Percentiles rank a stretch among this genome's conserved stretches.
phyloP scores from a whole-genome alignment of 2,329 filamentous ascomycete genomes.

The Cercospora sp. region DNA sequence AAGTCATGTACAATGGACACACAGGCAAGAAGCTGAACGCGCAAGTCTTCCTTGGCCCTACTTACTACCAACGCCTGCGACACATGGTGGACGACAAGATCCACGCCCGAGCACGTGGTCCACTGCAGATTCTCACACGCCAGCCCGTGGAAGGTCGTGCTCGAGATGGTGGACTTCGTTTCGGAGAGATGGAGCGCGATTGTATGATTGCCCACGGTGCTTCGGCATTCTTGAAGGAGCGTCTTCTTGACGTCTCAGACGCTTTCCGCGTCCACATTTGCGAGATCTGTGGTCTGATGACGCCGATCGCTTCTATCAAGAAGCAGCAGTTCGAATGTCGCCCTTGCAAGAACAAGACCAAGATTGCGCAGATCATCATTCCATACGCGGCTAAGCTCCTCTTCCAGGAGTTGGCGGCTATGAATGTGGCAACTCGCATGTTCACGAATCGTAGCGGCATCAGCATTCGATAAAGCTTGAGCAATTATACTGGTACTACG shows the following conservation, averaged over 20 bases:
- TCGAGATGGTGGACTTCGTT: slow-evolving; percentile 93
- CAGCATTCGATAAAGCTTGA: slow-evolving; percentile 32
- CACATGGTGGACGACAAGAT: slow-evolving; percentile 99
- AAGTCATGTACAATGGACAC: slow-evolving; percentile 98
- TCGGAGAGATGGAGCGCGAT: slow-evolving; percentile 99
- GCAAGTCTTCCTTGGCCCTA: slow-evolving; percentile 95
- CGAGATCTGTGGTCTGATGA: slow-evolving; percentile 98
- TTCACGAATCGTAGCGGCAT: slow-evolving; percentile 63
- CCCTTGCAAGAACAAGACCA: slow-evolving; percentile 98
- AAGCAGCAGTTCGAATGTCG: slow-evolving; percentile 96
- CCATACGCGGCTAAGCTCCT: slow-evolving; percentile 96
- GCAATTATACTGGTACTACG: slow-evolving; percentile 3
- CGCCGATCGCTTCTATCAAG: slow-evolving; percentile 94
- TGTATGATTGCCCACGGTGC: slow-evolving; percentile 99
- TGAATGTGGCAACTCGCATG: slow-evolving; percentile 98
- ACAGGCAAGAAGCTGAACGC: slow-evolving; percentile 90
- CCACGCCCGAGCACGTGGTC: slow-evolving; percentile 94
- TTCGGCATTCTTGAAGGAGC: slow-evolving; percentile 94
- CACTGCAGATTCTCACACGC: slow-evolving; percentile 93
- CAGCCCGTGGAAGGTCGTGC: slow-evolving; percentile 98
- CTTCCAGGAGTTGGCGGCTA: slow-evolving; percentile 95
- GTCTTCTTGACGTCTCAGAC: slow-evolving; percentile 95
- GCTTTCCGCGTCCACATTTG: slow-evolving; percentile 98
- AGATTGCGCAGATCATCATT: slow-evolving; percentile 96
- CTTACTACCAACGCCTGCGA: slow-evolving; percentile 96